Evolutionary conservation across 352 stramenopile genomes (phyloP).

Genomic region (Pythium phragmitis): DNA sequence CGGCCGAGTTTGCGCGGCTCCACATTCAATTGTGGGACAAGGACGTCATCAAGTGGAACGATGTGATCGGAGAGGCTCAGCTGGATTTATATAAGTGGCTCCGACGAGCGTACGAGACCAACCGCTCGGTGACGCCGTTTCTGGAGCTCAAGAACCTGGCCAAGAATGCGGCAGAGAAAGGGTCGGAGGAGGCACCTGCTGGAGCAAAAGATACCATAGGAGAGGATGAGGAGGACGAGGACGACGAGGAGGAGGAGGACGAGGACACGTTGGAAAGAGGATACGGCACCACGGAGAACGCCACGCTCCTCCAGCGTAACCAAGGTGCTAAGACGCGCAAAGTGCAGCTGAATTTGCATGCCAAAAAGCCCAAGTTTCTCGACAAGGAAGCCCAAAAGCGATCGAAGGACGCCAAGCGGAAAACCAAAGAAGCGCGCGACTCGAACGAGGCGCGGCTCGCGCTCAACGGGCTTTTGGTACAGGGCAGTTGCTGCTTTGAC

Average conservation of each 20-base stretch:
- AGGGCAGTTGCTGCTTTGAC: neutral
- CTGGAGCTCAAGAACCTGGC: slow-evolving; percentile 49
- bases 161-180: neutral
- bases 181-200: neutral
- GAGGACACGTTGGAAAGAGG: slow-evolving; percentile 30
- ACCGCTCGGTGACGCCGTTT: slow-evolving; percentile 60
- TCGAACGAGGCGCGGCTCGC: slow-evolving; percentile 45
- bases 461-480: slow-evolving; percentile 55
- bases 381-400: slow-evolving; percentile 33
- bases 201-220: neutral
- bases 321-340: slow-evolving; percentile 13
- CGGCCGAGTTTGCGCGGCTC: slow-evolving; percentile 81
- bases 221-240: slow-evolving; percentile 28
- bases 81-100: slow-evolving; percentile 87
- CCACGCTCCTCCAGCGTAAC: slow-evolving; percentile 37
- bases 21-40: slow-evolving; percentile 93
- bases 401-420: slow-evolving; percentile 34
- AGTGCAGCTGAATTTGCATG: slow-evolving; percentile 15
- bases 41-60: slow-evolving; percentile 92
- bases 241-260: slow-evolving; percentile 29
- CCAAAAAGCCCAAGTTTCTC: slow-evolving; percentile 29
- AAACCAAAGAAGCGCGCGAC: slow-evolving; percentile 55
- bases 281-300: slow-evolving; percentile 36
- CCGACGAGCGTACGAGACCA: slow-evolving; percentile 55
- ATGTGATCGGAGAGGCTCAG: slow-evolving; percentile 85